Percentiles rank a stretch among this genome's conserved stretches.
Evolutionary conservation across 495 filamentous ascomycete species (phyloP).

Genomic region (Glonium stellatum): DNA sequence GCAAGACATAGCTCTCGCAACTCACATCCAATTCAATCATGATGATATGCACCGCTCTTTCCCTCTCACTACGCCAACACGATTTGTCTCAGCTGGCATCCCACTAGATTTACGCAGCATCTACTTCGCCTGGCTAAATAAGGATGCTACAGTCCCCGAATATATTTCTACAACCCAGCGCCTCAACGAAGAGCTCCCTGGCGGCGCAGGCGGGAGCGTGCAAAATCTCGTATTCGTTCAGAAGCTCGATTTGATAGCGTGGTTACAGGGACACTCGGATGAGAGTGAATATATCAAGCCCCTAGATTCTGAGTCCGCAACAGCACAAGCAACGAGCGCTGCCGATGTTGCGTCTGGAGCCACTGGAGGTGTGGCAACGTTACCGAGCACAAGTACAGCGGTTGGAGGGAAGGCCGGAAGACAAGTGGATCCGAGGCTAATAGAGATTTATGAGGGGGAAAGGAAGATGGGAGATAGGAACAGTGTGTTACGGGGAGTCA

Average conservation of each 20-base stretch:
- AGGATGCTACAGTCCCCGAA: conserved; percentile 75
- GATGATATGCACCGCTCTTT: conserved; percentile 56
- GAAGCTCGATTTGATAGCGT: conserved; percentile 80
- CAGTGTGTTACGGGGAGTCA: conserved; percentile 76
- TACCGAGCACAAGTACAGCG: conserved; percentile 36
- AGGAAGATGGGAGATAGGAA: conserved; percentile 89
- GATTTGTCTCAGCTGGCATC: conserved; percentile 67
- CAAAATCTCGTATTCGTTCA: conserved; percentile 85
- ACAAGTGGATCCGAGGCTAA: conserved; percentile 68
- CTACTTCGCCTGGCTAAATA: conserved; percentile 90
- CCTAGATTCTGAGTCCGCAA: conserved; percentile 52
- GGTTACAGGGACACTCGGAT: conserved; percentile 82
- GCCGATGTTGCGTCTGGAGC: conserved; percentile 49
- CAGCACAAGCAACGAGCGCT: conserved; percentile 40
- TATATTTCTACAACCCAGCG: conserved; percentile 78
- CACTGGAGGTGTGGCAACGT: conserved; percentile 28
- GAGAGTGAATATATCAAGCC: conserved; percentile 89
- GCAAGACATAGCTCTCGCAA: conserved; percentile 63
- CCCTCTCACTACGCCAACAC: conserved; percentile 67
- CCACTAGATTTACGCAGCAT: conserved; percentile 85
- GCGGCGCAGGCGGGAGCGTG: conserved; percentile 51
- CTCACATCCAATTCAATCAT: conserved; percentile 70
- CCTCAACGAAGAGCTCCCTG: conserved; percentile 71
- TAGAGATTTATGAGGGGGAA: conserved; percentile 85
- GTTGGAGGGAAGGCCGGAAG: conserved; percentile 40